Percentiles rank a stretch among this genome's conserved stretches.
Conservation (phyloP, 257 asterid genomes). For the Solanum habrochaites region DNA sequence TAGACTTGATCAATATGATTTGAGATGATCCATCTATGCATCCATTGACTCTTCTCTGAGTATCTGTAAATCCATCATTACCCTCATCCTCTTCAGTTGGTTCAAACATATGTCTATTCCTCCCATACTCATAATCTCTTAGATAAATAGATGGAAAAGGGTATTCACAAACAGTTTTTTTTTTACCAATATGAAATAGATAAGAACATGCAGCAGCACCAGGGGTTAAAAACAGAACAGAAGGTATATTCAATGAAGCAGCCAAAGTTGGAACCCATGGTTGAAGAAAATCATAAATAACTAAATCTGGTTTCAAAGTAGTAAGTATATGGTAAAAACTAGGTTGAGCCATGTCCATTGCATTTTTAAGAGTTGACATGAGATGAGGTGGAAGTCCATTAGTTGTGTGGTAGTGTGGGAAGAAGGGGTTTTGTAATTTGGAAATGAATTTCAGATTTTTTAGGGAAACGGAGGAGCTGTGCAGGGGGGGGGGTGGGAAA, state of each 20-base stretch:
- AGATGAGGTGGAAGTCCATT: conserved; percentile 21
- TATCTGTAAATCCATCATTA: neutral
- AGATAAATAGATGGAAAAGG: conserved; percentile 6
- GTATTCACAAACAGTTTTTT: neutral
- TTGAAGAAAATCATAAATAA: conserved; percentile 12
- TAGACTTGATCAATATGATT: conserved; percentile 3
- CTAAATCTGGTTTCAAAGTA: conserved; percentile 4
- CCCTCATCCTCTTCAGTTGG: neutral
- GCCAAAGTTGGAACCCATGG: conserved; percentile 16
- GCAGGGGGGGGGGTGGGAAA: too few species aligned
- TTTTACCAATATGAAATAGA: neutral
- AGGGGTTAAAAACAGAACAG: conserved; percentile 1
- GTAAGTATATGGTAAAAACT: neutral
- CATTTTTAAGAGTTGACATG: conserved; percentile 3
- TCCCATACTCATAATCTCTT: neutral
- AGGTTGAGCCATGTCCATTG: neutral
- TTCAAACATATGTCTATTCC: neutral
- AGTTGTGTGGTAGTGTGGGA: conserved; percentile 19
- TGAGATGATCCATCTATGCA: neutral
- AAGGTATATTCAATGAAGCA: conserved; percentile 1
- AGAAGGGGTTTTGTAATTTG: conserved; percentile 22
- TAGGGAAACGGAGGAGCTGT: too few species aligned
- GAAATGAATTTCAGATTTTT: conserved; percentile 11
- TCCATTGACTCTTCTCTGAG: neutral
- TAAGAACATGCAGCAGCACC: neutral